phyloP scores from a whole-genome alignment of 2,329 filamentous ascomycete genomes.

The Trichophaea hybrida region DNA sequence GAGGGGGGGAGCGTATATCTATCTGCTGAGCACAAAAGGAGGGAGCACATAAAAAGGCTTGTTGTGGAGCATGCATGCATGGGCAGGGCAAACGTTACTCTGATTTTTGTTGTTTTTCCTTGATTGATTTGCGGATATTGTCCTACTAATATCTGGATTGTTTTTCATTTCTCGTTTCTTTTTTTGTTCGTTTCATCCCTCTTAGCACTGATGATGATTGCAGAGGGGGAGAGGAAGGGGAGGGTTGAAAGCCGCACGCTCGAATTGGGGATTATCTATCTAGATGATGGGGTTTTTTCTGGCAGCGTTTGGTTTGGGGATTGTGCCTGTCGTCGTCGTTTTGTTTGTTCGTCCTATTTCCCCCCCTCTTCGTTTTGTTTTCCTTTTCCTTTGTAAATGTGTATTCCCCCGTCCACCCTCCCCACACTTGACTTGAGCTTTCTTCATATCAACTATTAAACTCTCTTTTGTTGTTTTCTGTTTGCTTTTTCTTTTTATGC shows the following conservation, averaged over 20 bases:
- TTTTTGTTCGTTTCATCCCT: not conserved
- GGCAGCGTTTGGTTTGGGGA: not conserved
- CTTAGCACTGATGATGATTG: not conserved
- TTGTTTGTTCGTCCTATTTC: constrained; percentile 7
- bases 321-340: constrained; percentile 3
- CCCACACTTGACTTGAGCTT: not conserved
- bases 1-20: constrained; percentile 6
- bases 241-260: not conserved
- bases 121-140: not conserved
- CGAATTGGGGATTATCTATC: not conserved
- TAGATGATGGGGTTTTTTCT: not conserved
- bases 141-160: no score
- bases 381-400: constrained; percentile 21
- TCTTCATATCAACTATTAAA: constrained; percentile 5
- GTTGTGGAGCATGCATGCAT: constrained; percentile 19
- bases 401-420: not conserved
- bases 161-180: not conserved
- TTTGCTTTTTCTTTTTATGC: not conserved
- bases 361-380: constrained; percentile 22
- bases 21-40: not conserved
- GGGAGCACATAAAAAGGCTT: constrained; percentile 14
- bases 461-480: constrained; percentile 27
- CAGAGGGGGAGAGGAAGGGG: not conserved
- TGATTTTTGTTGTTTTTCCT: constrained; percentile 11
- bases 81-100: constrained; percentile 15